Evolutionary conservation across 1,284 basidiomycete genomes (phyloP).

Genomic region (Cryptococcus neoformans): DNA sequence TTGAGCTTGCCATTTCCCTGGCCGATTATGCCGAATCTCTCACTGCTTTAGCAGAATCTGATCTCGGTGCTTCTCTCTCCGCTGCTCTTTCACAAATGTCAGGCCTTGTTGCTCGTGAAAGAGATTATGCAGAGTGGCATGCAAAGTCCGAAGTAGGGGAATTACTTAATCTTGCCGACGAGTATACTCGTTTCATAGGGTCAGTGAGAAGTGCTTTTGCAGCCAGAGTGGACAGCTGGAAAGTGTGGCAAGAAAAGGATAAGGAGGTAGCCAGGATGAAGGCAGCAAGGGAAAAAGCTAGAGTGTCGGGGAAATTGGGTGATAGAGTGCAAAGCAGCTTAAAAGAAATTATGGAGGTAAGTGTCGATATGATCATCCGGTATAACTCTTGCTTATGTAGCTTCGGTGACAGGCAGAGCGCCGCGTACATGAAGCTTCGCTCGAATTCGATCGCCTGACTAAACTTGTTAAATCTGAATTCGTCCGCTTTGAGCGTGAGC

Average conservation of each 20-base stretch:
- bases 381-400: background rate
- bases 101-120: slow-evolving; percentile 67
- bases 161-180: slow-evolving; percentile 74
- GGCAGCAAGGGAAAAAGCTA: slow-evolving; percentile 73
- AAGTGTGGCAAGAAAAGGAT: slow-evolving; percentile 74
- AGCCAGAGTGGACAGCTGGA: slow-evolving; percentile 77
- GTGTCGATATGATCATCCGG: slow-evolving; percentile 12
- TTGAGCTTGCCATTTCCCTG: slow-evolving; percentile 64
- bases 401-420: slow-evolving; percentile 65
- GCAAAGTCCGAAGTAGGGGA: slow-evolving; percentile 73
- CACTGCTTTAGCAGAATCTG: slow-evolving; percentile 65
- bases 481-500: slow-evolving; percentile 88
- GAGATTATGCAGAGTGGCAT: slow-evolving; percentile 67
- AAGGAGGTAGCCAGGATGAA: slow-evolving; percentile 69
- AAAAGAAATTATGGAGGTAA: slow-evolving; percentile 72
- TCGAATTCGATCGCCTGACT: slow-evolving; percentile 84
- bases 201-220: slow-evolving; percentile 84
- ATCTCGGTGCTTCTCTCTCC: slow-evolving; percentile 69
- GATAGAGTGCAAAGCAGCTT: slow-evolving; percentile 51
- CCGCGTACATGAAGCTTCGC: slow-evolving; percentile 70
- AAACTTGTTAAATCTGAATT: slow-evolving; percentile 87
- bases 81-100: slow-evolving; percentile 65
- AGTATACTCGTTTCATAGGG: slow-evolving; percentile 86
- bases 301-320: slow-evolving; percentile 63
- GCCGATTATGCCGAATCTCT: slow-evolving; percentile 71